Evolutionary conservation across 805 yeast genomes (phyloP), one percentile per base, ranked within the genome.

Genomic region (Saccharomycopsis capsularis): DNA sequence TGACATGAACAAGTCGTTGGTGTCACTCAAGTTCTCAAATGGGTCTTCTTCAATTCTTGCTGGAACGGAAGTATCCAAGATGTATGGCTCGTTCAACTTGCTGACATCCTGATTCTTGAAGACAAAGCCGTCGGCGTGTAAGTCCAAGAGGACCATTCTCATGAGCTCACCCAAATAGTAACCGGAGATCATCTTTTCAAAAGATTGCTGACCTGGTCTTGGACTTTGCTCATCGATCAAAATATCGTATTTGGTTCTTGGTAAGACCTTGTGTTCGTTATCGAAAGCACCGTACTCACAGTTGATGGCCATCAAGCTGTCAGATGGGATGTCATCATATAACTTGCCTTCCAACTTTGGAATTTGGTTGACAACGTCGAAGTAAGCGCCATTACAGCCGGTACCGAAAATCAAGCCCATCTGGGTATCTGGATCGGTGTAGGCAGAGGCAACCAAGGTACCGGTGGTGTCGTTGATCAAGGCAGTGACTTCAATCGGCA

Each of bases 201-300:
- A 91, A 47, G 90, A 64, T 70, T 91, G 99, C 72, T 91, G 95
- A 56, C 91, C 89, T 44, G 97, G 97, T 70, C 96, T 83, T 60
- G 98, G 98, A 37, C 95, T 84, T 62, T 85, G 83, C 25, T 68
- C 71, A 67, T 91, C 98, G 56, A 91, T 82, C 56, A 71, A 74
- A 48, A 81, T 63, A 67, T 91, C 99, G 66, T 80, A 91, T 65
- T 82, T 82, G 57, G 95, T 90, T 70, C 96, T 80, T 63, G 98
- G 98, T 59, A 91, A 75, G 32, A 82, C 77, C 7, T 58, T 51
- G 61, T 84, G 95, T 68, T 88, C 96, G 64, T 88, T 90, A 67
- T 91, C 98, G 64, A 91, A 91, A 4, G 97, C 91, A 62, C 99
- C 98, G 71, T 91, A 91, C 72, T 91, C 99, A 74, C 97, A 89